phyloP scores from a whole-genome alignment of 2,329 filamentous ascomycete genomes.

The Aspergillus ochraceus region DNA sequence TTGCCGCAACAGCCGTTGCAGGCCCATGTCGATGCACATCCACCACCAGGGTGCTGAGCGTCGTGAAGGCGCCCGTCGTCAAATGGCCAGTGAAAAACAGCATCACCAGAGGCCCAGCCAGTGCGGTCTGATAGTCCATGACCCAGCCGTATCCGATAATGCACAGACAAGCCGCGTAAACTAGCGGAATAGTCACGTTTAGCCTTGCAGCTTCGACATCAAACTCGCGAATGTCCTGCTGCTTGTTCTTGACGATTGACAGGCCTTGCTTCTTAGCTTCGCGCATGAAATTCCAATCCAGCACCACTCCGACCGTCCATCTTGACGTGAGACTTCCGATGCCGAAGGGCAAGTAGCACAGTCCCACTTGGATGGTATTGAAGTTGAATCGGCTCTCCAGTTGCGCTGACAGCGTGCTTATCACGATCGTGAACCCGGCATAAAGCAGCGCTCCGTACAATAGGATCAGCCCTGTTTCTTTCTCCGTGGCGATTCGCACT shows the following conservation, averaged over 20 bases:
- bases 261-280: conserved; percentile 54
- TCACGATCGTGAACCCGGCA: conserved; percentile 46
- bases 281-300: conserved; percentile 72
- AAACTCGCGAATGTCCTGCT: conserved; percentile 54
- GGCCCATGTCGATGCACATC: conserved; percentile 33
- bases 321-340: conserved; percentile 29
- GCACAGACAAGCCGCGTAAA: conserved; percentile 24
- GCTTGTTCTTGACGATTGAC: conserved; percentile 38
- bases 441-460: conserved; percentile 41
- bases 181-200: conserved; percentile 32
- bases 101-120: conserved; percentile 35
- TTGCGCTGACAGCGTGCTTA: conserved; percentile 45
- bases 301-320: conserved; percentile 34
- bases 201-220: conserved; percentile 48
- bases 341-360: conserved; percentile 24
- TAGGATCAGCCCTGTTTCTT: conserved; percentile 35
- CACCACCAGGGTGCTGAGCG: conserved; percentile 46
- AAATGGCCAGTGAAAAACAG: conserved; percentile 35
- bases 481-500: conserved; percentile 33
- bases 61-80: conserved; percentile 37
- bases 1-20: conserved; percentile 23
- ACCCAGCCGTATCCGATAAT: conserved; percentile 42
- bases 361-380: conserved; percentile 23
- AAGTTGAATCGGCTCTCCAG: conserved; percentile 29
- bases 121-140: conserved; percentile 30